Percentiles rank a stretch among this genome's conserved stretches.
phyloP scores from a whole-genome alignment of 208 protist genomes.

The Leishmania lainsoni region DNA sequence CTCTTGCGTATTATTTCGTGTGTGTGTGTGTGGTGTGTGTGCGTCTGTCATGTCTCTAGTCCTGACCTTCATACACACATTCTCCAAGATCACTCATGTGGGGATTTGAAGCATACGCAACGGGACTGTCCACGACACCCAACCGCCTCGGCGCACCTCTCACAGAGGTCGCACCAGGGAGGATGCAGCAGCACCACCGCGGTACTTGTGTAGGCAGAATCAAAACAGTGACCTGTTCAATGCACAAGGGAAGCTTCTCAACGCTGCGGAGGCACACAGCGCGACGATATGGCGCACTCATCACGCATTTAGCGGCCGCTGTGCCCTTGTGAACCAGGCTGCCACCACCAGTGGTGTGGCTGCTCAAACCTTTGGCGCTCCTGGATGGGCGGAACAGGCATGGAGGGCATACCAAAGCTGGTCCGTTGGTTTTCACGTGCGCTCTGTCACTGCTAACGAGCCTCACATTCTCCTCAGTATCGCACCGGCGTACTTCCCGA shows the following conservation, averaged over 20 bases:
- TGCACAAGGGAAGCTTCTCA: slow-evolving; percentile 35
- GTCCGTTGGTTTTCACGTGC: slow-evolving; percentile 48
- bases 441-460: slow-evolving; percentile 31
- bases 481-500: slow-evolving; percentile 62
- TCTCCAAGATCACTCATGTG: slow-evolving; percentile 19
- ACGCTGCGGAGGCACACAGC: slow-evolving; percentile 15
- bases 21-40: not conserved
- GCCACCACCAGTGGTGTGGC: not conserved
- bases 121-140: slow-evolving; percentile 23
- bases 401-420: slow-evolving; percentile 49
- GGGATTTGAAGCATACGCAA: slow-evolving; percentile 50
- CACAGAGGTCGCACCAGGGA: not conserved
- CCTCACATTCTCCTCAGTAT: slow-evolving; percentile 75
- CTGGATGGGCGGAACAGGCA: slow-evolving; percentile 23
- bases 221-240: slow-evolving; percentile 44
- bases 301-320: slow-evolving; percentile 78
- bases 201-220: slow-evolving; percentile 29
- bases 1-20: not conserved
- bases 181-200: slow-evolving; percentile 13
- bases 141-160: not conserved
- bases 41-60: not conserved
- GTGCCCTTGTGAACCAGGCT: slow-evolving; percentile 24
- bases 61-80: not conserved
- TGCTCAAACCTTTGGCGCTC: not conserved
- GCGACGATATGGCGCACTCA: slow-evolving; percentile 71